Evolutionary conservation across 2,329 filamentous ascomycete species (phyloP).

Genomic region (Fusarium sp.): DNA sequence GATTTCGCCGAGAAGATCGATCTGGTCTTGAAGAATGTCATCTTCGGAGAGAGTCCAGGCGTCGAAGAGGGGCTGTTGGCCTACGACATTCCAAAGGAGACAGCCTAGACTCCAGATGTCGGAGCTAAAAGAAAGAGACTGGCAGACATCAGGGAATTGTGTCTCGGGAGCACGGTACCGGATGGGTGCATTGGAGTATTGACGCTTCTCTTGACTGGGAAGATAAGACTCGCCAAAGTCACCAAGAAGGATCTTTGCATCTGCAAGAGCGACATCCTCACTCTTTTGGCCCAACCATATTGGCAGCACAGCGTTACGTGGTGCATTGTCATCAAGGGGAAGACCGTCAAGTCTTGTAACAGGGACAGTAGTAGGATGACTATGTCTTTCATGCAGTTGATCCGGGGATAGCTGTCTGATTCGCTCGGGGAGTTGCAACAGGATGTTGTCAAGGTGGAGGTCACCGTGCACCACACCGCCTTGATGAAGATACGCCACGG

Average conservation of each 20-base stretch:
- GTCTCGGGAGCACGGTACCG: slow-evolving; percentile 36
- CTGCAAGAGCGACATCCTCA: slow-evolving; percentile 28
- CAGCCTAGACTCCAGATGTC: slow-evolving; percentile 42
- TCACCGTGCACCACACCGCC: slow-evolving; percentile 41
- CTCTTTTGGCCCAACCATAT: slow-evolving; percentile 39
- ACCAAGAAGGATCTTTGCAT: slow-evolving; percentile 36
- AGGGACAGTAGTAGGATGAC: slow-evolving; percentile 27
- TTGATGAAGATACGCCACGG: slow-evolving; percentile 35
- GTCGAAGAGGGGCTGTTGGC: slow-evolving; percentile 38
- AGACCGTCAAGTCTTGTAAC: slow-evolving; percentile 38
- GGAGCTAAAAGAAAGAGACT: slow-evolving; percentile 34
- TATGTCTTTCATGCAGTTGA: slow-evolving; percentile 33
- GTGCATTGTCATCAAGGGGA: slow-evolving; percentile 34
- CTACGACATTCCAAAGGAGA: slow-evolving; percentile 37
- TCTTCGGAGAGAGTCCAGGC: slow-evolving; percentile 35
- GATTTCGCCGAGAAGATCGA: slow-evolving; percentile 36
- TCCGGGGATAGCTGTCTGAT: slow-evolving; percentile 27
- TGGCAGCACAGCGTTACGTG: slow-evolving; percentile 32
- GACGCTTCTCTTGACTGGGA: slow-evolving; percentile 25
- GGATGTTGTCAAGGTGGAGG: slow-evolving; percentile 38
- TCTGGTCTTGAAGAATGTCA: slow-evolving; percentile 35
- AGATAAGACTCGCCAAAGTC: slow-evolving; percentile 41
- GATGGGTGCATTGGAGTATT: slow-evolving; percentile 38
- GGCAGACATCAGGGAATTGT: slow-evolving; percentile 33
- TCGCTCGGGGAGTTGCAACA: slow-evolving; percentile 36